Percentiles rank a stretch among this genome's conserved stretches.
Conservation (phyloP, 495 filamentous ascomycete species). For the Bombardia bombarda region DNA sequence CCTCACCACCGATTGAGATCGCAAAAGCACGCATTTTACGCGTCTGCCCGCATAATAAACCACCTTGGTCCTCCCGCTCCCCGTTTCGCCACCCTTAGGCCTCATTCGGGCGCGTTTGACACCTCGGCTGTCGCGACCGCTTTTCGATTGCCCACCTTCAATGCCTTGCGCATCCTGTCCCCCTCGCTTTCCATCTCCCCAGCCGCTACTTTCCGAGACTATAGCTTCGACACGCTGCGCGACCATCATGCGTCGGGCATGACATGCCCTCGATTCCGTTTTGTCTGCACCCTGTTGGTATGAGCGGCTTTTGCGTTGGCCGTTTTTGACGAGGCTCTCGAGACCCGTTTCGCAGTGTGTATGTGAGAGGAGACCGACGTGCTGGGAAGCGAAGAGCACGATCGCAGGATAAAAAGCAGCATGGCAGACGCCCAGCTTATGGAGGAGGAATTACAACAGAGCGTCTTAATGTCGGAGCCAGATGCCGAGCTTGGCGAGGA, state of each 20-base stretch:
- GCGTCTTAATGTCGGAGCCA: conserved; percentile 36
- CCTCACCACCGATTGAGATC: background rate
- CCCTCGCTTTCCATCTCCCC: background rate
- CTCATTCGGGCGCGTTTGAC: conserved; percentile 7
- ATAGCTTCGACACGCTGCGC: background rate
- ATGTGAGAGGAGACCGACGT: background rate
- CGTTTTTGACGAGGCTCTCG: conserved; percentile 14
- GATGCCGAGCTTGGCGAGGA: conserved; percentile 29
- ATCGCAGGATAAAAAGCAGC: conserved; percentile 8
- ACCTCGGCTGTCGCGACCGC: conserved; percentile 1
- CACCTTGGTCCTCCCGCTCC: background rate
- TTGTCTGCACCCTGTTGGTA: conserved; percentile 11
- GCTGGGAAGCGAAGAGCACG: background rate
- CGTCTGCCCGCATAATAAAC: conserved; percentile 2
- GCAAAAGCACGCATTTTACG: conserved; percentile 3
- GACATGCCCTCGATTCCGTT: conserved; percentile 2
- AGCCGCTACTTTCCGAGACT: background rate
- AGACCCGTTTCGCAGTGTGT: conserved; percentile 1
- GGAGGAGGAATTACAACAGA: conserved; percentile 44
- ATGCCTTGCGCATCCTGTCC: conserved; percentile 11
- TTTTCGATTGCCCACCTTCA: background rate
- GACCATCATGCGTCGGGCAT: conserved; percentile 13
- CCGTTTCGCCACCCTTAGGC: background rate
- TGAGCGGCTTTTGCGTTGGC: conserved; percentile 10
- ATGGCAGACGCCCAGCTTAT: conserved; percentile 43